Base-by-base conservation (phyloP, 2,329 filamentous ascomycete genomes). In the Xylaria sp. region DNA sequence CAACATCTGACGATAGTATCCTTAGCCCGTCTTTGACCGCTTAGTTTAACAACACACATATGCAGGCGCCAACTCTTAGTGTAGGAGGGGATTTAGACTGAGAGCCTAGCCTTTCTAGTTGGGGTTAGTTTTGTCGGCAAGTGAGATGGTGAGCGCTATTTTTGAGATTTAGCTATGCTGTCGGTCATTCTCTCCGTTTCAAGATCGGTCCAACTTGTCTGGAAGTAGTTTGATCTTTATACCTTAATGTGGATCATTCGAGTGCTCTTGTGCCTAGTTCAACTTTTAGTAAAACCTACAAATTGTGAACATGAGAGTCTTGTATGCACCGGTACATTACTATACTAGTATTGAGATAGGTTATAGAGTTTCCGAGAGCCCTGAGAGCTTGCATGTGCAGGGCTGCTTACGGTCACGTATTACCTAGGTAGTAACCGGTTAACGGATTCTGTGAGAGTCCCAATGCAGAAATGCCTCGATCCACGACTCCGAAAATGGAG, bases 21-120 rank as follows among this genome's bases (percentile, higher is more conserved):
- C 48, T 65, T 65, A 12, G 63, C 47, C 61, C 61, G 29, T 8
- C 25, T 59, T 40, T 66, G 58, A 66, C 64, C 64, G 64, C 64
- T 50, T 63, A 40, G 51, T 42, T 55, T 48, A 55, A 63, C 50
- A 37, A 48, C 42, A 35, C n/a, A 48, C 32, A 40, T 50, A 44
- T 48, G 48, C 35, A 54, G 32, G 35, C 35, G 35, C 9, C 9
- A 25, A 25, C 35, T 54, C 23, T 62, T 44, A 51, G 48, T 35
- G 32, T 35, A 35, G 32, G 32, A 6, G 35, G 9, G 9, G 25
- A 35, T 48, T 9, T 32, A n/a, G 40, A 10, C 21, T 25, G 35
- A 57, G 35, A 8, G 32, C 3, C 32, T 8, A 18, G 27, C 9
- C 23, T 25, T 4, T 44, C 10, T 6, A 29, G 3, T 16, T 18